Percentiles rank a stretch among this genome's conserved stretches.
phyloP scores from a whole-genome alignment of 2,329 filamentous ascomycete species.

The Hypoxylon sp. region DNA sequence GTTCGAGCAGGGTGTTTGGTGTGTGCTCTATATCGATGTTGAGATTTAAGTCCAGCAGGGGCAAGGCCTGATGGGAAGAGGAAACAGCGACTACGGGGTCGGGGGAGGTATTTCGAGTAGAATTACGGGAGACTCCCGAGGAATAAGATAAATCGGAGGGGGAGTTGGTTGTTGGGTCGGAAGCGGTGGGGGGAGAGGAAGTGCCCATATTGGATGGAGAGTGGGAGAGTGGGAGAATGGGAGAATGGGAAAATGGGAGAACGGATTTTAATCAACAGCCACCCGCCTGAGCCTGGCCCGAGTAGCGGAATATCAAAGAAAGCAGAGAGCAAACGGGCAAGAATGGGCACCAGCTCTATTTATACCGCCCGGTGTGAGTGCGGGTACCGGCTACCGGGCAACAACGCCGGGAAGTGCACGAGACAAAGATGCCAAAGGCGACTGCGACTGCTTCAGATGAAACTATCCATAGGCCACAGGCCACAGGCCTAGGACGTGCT shows the following conservation, averaged over 20 bases:
- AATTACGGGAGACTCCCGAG: conserved; percentile 45
- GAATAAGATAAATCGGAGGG: conserved; percentile 49
- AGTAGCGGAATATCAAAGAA: conserved; percentile 38
- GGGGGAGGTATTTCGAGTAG: conserved; percentile 48
- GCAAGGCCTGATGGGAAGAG: conserved; percentile 37
- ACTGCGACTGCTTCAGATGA: conserved; percentile 13
- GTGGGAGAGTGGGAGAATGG: too few relatives aligned
- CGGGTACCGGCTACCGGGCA: conserved; percentile 21
- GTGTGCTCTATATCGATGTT: conserved; percentile 41
- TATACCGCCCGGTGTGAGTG: conserved; percentile 38
- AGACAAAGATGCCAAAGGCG: conserved; percentile 10
- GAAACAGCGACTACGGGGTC: conserved; percentile 30
- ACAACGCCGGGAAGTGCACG: conserved; percentile 29
- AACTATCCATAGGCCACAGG: conserved; percentile 3
- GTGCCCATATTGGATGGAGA: conserved; percentile 46
- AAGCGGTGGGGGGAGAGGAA: conserved; percentile 34
- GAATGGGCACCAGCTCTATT: conserved; percentile 43
- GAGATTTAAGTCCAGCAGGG: conserved; percentile 42
- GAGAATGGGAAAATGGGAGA: too few relatives aligned
- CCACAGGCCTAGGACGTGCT: neutral
- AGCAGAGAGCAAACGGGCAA: conserved; percentile 49
- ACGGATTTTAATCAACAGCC: conserved; percentile 18
- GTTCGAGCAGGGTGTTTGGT: conserved; percentile 35
- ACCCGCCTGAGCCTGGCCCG: conserved; percentile 20
- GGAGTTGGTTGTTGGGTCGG: conserved; percentile 42